Conservation (phyloP, 2,329 filamentous ascomycete genomes). For the Aspergillus fumigatiaffinis region DNA sequence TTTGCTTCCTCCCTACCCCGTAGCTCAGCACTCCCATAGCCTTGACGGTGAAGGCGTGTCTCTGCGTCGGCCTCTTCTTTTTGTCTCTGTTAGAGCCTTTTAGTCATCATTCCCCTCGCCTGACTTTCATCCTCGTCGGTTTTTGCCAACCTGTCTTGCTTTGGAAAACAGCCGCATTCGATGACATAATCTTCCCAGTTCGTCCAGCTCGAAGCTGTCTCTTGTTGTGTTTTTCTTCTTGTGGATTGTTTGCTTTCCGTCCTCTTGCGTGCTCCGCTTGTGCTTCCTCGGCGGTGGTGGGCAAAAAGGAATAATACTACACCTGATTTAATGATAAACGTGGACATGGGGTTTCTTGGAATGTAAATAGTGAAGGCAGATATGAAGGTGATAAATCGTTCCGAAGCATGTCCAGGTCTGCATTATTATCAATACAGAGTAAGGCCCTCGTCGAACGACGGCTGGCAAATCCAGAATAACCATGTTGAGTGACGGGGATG, state of each 20-base stretch:
- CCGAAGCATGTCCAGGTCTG: background rate
- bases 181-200: background rate
- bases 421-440: background rate
- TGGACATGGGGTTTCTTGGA: conserved; percentile 25
- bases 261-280: conserved; percentile 12
- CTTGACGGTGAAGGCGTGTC: conserved; percentile 31
- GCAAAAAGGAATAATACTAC: conserved; percentile 24
- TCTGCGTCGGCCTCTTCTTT: conserved; percentile 7
- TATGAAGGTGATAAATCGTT: background rate
- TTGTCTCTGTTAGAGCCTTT: conserved; percentile 19
- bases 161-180: background rate
- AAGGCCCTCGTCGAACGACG: background rate
- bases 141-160: background rate
- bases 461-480: background rate
- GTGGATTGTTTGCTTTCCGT: conserved; percentile 8
- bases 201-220: conserved; percentile 6
- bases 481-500: background rate
- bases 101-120: conserved; percentile 10
- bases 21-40: conserved; percentile 17
- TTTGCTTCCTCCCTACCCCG: conserved; percentile 12
- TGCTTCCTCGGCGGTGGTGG: conserved; percentile 18
- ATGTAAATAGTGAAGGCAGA: conserved; percentile 27
- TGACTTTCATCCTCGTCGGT: background rate
- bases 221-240: conserved; percentile 9
- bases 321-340: conserved; percentile 34